Percentiles rank a stretch among this genome's conserved stretches.
Evolutionary conservation across 495 filamentous ascomycete genomes (phyloP).

Genomic region (Podospora appendiculata): DNA sequence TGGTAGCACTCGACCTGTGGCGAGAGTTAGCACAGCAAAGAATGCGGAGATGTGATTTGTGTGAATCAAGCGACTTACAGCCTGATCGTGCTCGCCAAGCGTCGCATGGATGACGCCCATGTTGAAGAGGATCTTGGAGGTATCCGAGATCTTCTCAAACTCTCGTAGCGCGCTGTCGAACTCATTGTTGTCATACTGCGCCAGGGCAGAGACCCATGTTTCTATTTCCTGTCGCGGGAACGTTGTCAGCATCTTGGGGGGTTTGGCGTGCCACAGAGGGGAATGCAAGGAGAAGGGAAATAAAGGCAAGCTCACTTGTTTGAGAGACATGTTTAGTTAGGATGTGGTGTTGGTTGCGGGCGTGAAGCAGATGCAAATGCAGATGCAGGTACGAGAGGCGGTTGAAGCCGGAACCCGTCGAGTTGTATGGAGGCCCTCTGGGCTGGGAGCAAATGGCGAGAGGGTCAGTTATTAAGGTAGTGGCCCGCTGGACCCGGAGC

Average conservation of each 20-base stretch:
- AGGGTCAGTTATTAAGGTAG: neutral
- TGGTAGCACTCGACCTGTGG: slow-evolving; percentile 88
- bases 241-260: slow-evolving; percentile 6
- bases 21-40: slow-evolving; percentile 2
- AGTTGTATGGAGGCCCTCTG: neutral
- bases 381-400: too few relatives aligned
- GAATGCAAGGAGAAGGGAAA: neutral
- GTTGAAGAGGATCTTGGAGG: slow-evolving; percentile 98
- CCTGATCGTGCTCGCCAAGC: slow-evolving; percentile 90
- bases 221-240: slow-evolving; percentile 80
- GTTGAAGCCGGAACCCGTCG: too few relatives aligned
- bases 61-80: slow-evolving; percentile 55
- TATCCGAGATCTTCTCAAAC: slow-evolving; percentile 86
- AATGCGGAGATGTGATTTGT: neutral
- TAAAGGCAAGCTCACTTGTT: slow-evolving; percentile 50
- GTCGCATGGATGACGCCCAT: slow-evolving; percentile 98
- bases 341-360: too few relatives aligned
- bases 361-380: too few relatives aligned
- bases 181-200: slow-evolving; percentile 91
- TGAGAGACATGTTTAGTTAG: slow-evolving; percentile 55
- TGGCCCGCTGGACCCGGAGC: neutral
- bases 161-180: slow-evolving; percentile 77
- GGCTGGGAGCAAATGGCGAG: neutral
- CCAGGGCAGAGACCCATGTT: slow-evolving; percentile 90
- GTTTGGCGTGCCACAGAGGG: neutral